Evolutionary conservation across 2,329 filamentous ascomycete species (phyloP), one percentile per base, ranked within the genome.

Genomic region (Camptophora hylomeconis): DNA sequence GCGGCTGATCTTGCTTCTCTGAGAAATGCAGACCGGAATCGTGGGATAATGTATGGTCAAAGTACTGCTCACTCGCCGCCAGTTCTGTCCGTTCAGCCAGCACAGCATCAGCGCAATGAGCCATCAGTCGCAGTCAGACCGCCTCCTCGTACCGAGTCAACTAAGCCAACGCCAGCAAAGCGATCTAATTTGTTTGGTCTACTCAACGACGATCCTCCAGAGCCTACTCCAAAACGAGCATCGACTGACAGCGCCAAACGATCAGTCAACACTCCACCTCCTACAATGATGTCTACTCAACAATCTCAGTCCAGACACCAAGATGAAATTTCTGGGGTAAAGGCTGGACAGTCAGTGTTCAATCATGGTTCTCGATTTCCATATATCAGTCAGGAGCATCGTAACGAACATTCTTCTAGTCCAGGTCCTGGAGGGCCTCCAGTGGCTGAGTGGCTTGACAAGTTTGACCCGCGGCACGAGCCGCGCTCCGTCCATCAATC

Each of bases 101-200:
- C 13, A n/a, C 13, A 14, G 7, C 17, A 20, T 18, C 30, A 30
- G 17, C 8, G 12, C 14, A 30, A 12, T 17, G 8, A 10, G 17
- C 13, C 5, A 17, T 18, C 17, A 32, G 19, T 17, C 22, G 20
- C 24, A 32, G 28, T 17, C 23, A 14, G 30, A 11, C 24, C 32
- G 16, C 33, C 40, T 17, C 30, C 36, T 17, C 27, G 34, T 11
- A 28, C 18, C 18, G 38, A 45, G n/a, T 30, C 35, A 21, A 31
- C 38, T 12, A 43, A 43, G 21, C 38, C 42, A 26, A 52, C 57
- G 4, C 58, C 58, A 14, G 57, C 54, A 1, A 65, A 64, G 40
- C 54, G 58, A 20, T 64, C 59, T 2, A 64, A 63, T 38, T 61
- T 65, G 24, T 59, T 61, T 50, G 59, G 49, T 33, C 56, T 65